phyloP scores from a whole-genome alignment of 129 eudicot genomes.

The Artemisia argyi region DNA sequence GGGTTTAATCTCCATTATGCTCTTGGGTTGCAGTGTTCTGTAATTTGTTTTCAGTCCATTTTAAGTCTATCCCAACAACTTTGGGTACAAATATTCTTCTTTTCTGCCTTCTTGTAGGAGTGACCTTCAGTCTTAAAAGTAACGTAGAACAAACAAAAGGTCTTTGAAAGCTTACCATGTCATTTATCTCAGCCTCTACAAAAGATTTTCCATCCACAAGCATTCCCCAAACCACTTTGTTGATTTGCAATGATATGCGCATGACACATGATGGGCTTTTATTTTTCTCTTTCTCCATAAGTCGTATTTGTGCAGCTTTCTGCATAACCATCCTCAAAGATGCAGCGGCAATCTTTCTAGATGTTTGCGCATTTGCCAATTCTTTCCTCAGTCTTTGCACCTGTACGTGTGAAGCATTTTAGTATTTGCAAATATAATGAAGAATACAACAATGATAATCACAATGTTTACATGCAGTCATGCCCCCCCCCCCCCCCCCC shows the following conservation, averaged over 20 bases:
- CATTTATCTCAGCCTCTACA: conserved; percentile 98
- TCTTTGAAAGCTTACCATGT: conserved; percentile 58
- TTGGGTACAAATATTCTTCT: too few relatives aligned
- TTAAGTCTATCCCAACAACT: too few relatives aligned
- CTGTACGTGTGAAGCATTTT: conserved; percentile 43
- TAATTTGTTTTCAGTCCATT: too few relatives aligned
- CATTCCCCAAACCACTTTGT: too few relatives aligned
- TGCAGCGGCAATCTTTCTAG: conserved; percentile 82
- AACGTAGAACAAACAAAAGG: not conserved
- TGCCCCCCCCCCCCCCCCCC: too few relatives aligned
- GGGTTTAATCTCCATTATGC: too few relatives aligned
- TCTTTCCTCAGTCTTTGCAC: conserved; percentile 79
- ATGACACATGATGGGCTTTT: conserved; percentile 97
- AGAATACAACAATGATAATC: not conserved
- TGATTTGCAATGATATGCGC: conserved; percentile 94
- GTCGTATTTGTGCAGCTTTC: conserved; percentile 84
- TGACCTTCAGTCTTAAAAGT: too few relatives aligned
- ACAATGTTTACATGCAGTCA: too few relatives aligned
- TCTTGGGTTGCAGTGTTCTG: too few relatives aligned
- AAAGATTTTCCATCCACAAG: too few relatives aligned
- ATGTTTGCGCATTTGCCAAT: conserved; percentile 58
- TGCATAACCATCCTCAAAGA: conserved; percentile 87
- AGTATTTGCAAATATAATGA: conserved; percentile 15
- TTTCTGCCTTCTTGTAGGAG: not conserved
- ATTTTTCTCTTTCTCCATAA: conserved; percentile 95